These are phyloP conservation scores for Claviceps sp. DNA, from an alignment of 2,329 filamentous ascomycete species.

Conservation along the genomic window DNA sequence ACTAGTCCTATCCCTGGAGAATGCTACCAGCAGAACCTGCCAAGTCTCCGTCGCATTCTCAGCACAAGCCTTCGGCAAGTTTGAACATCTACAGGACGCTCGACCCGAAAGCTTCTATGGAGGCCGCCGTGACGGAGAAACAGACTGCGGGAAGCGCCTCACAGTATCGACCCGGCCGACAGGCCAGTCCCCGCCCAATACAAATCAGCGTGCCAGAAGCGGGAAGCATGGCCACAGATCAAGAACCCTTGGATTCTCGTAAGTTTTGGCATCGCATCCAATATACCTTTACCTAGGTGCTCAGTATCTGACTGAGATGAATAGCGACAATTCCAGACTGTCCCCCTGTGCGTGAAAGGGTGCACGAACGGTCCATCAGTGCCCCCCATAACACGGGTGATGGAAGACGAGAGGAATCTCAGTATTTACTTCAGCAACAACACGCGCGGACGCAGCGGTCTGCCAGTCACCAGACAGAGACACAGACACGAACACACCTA, in stretches of 20 bases:
- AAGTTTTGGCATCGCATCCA: slow-evolving; percentile 20
- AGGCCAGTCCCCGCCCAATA: slow-evolving; percentile 40
- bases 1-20: slow-evolving; percentile 43
- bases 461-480: slow-evolving; percentile 28
- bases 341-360: slow-evolving; percentile 48
- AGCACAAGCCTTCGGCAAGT: slow-evolving; percentile 31
- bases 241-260: slow-evolving; percentile 62
- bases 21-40: slow-evolving; percentile 42
- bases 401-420: slow-evolving; percentile 10
- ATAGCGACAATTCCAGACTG: slow-evolving; percentile 54
- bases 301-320: slow-evolving; percentile 9
- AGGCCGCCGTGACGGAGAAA: slow-evolving; percentile 29
- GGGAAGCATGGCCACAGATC: slow-evolving; percentile 55
- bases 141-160: slow-evolving; percentile 18
- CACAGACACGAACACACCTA: not conserved
- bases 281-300: not conserved
- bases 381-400: slow-evolving; percentile 26
- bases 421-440: slow-evolving; percentile 13
- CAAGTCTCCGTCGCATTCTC: slow-evolving; percentile 50
- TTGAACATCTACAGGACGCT: slow-evolving; percentile 30
- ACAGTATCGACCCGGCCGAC: slow-evolving; percentile 15
- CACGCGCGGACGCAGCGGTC: slow-evolving; percentile 13
- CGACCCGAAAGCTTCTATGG: slow-evolving; percentile 37
- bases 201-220: slow-evolving; percentile 53
- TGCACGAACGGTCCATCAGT: slow-evolving; percentile 52